Base-by-base conservation (phyloP, 371 early-diverging fungal genomes). In the Saksenaea oblongispora region DNA sequence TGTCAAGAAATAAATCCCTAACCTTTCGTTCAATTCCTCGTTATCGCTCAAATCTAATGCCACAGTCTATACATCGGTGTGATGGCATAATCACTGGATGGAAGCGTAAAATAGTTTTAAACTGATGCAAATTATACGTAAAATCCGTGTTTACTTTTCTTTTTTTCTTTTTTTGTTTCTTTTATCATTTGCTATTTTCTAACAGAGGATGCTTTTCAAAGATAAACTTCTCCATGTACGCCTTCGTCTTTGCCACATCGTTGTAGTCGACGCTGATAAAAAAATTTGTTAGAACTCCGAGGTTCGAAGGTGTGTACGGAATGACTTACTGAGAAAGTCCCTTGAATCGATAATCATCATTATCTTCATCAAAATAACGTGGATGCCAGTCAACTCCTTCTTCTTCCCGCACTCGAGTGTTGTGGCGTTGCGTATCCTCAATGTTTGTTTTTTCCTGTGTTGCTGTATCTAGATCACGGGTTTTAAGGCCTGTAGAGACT, bases 381-480 rank as follows among this genome's bases (percentile, higher is more conserved):
- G 85, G 82, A 9, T 66, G 58, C 74, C 82, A 88, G 26, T 66
- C 63, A 34, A 73, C 58, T 11, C 79, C 84, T 28, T 73, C 72
- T 11, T 73, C 75, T 35, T 87, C 90, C 22, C 94, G 80, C 24
- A 66, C 74, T 67, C 85, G 87, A 14, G 85, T 79, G 24, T 76
- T 74, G 41, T 74, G 66, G 17, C 97, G 86, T 75, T 96, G 96
- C 34, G 77, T 75, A 66, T 93, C 91, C 72, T 96, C 97, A 26
- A 96, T 89, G 11, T 76, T 74, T 2, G 84, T 78, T 71, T 97
- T 97, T 67, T 93, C 91, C 8, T 71, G 72, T 4, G 97, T 95
- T 0, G 97, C 97, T 13, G 74, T 63, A 34, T 91, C 87, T 71
- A 93, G 74, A 63, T 94, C 85, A 63, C 80, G 81, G 8, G 73